Base-by-base conservation (phyloP, 495 filamentous ascomycete genomes). In the Hypoxylon lenormandii region DNA sequence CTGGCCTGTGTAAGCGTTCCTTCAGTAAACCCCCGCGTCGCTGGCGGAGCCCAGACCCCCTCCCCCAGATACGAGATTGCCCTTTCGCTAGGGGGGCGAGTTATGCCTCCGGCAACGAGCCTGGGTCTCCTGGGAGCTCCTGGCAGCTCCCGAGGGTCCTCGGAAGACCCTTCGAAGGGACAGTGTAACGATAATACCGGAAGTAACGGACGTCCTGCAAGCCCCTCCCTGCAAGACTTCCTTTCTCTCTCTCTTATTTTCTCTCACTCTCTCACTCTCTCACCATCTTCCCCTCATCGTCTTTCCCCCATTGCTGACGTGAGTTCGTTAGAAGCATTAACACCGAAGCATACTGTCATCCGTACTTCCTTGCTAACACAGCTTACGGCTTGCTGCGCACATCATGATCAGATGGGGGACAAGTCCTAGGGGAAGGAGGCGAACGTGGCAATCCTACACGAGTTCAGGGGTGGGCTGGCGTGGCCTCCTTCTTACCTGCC, bases 151-250 rank as follows among this genome's bases (percentile, higher is more conserved):
- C 66, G 68, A 57, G 58, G 56, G 51, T 63, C 46, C 51, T 62
- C 56, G 62, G 51, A 59, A 53, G 56, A 33, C 23, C 45, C 8
- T 54, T 50, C 28, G 47, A 66, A 33, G 53, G 58, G 47, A 66
- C 47, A 48, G 58, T 66, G 68, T 63, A 66, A 71, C 68, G 18
- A 71, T 71, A 53, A 57, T 71, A 62, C 68, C 68, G 68, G 68
- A 71, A 71, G 60, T 60, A 59, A 66, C 68, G 68, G 68, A 63
- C 68, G 2, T 71, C 57, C 68, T 71, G 68, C 68, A 71, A 66
- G 62, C 63, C 58, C 57, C 68, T 62, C 58, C 57, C 61, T 70
- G 61, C 51, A 65, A 37, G 56, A n/a, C 18, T 55, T 37, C 26
- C n/a, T n/a, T n/a, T 33, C 21, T 40, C 48, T 60, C 40, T 21